A percentile compares a stretch with the other conserved stretches of the same genome.
Conservation (phyloP, 2,329 filamentous ascomycete genomes). For the Pestalotiopsis sp. region DNA sequence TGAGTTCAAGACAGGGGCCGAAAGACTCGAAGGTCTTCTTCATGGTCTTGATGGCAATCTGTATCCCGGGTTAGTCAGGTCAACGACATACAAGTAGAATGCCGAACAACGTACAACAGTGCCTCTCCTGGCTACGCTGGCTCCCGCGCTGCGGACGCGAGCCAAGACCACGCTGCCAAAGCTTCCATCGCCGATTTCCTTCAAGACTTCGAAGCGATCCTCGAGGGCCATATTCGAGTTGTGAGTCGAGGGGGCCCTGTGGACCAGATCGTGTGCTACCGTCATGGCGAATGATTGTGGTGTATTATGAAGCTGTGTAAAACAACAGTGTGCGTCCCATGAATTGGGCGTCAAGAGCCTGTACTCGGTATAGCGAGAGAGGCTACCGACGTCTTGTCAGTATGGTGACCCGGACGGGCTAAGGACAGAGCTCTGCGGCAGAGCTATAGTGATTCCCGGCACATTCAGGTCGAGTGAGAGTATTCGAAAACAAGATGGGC, state of each 20-base stretch:
- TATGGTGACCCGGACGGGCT: background rate
- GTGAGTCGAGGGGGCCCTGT: slow-evolving; percentile 64
- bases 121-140: slow-evolving; percentile 84
- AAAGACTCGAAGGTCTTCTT: slow-evolving; percentile 99
- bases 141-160: slow-evolving; percentile 86
- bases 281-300: slow-evolving; percentile 64
- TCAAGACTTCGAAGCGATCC: slow-evolving; percentile 94
- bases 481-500: background rate
- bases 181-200: slow-evolving; percentile 98
- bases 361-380: slow-evolving; percentile 16
- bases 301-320: slow-evolving; percentile 11
- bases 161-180: slow-evolving; percentile 95
- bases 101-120: slow-evolving; percentile 75
- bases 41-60: slow-evolving; percentile 99
- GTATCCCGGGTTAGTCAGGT: slow-evolving; percentile 12
- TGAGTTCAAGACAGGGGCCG: slow-evolving; percentile 84
- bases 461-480: slow-evolving; percentile 36
- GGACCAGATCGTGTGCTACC: slow-evolving; percentile 72
- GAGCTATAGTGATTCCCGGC: slow-evolving; percentile 38
- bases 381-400: background rate
- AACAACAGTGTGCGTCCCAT: slow-evolving; percentile 17
- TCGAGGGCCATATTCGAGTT: slow-evolving; percentile 68
- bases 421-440: slow-evolving; percentile 37
- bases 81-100: background rate
- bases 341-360: slow-evolving; percentile 14